A percentile compares a stretch with the other conserved stretches of the same genome.
phyloP scores from a whole-genome alignment of 73 alveolate genomes.

The Blepharisma japonicum region DNA sequence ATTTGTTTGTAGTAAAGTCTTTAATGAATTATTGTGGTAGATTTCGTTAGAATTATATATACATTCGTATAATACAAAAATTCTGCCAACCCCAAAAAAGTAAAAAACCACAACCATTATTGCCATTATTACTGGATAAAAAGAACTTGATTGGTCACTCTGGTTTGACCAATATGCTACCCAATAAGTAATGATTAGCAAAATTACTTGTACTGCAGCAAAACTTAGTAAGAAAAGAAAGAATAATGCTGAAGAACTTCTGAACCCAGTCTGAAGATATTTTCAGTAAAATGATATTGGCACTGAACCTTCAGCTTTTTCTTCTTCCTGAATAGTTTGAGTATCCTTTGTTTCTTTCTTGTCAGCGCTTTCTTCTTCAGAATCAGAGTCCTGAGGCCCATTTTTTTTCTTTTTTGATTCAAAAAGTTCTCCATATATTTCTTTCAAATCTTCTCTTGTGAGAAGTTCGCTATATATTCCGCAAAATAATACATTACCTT shows the following conservation, averaged over 20 bases:
- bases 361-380: not conserved
- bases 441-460: not conserved
- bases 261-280: not conserved
- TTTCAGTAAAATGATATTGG: not conserved
- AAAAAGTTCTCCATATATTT: not conserved
- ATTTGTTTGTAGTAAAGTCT: not conserved
- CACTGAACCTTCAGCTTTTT: slow-evolving; percentile 14
- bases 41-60: not conserved
- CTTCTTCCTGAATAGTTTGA: slow-evolving; percentile 1
- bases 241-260: too few relatives aligned
- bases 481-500: slow-evolving; percentile 27
- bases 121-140: not conserved
- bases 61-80: not conserved
- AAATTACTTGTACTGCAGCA: too few relatives aligned
- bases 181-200: too few relatives aligned
- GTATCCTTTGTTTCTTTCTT: not conserved
- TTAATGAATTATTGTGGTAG: not conserved
- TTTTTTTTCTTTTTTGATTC: not conserved
- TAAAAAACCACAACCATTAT: not conserved
- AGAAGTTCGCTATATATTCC: not conserved
- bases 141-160: too few relatives aligned
- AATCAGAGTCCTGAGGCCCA: not conserved
- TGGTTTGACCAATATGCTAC: too few relatives aligned
- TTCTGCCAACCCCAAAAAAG: not conserved
- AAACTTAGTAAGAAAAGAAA: too few relatives aligned